A percentile compares a stretch with the other conserved stretches of the same genome.
Conservation (phyloP, 1,284 basidiomycete genomes). For the Apiotrichum laibachii region DNA sequence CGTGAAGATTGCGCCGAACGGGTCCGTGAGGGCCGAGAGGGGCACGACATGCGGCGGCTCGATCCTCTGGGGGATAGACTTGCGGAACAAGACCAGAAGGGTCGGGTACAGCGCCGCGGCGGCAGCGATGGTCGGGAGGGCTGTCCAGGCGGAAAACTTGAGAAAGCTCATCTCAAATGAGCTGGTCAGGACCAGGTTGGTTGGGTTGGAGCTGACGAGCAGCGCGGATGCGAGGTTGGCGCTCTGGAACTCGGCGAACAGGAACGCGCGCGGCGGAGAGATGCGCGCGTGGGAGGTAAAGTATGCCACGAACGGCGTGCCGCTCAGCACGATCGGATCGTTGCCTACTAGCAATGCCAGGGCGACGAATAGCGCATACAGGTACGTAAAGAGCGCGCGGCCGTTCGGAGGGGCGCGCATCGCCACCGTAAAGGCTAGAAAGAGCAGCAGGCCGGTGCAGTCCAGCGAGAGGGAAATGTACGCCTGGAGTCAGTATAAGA, state of each 20-base stretch:
- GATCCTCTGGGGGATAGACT: slow-evolving; percentile 5
- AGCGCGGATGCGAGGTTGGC: slow-evolving; percentile 69
- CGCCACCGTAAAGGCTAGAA: slow-evolving; percentile 82
- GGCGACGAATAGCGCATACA: slow-evolving; percentile 75
- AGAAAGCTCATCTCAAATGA: slow-evolving; percentile 52
- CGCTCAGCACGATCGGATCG: slow-evolving; percentile 75
- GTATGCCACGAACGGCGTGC: slow-evolving; percentile 82
- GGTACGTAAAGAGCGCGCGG: slow-evolving; percentile 67
- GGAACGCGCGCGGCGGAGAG: slow-evolving; percentile 61
- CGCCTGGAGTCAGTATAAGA: slow-evolving; percentile 54
- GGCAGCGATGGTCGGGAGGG: slow-evolving; percentile 47
- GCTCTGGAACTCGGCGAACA: slow-evolving; percentile 66
- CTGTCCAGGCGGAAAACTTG: slow-evolving; percentile 49
- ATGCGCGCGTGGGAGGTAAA: slow-evolving; percentile 71
- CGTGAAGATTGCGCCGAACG: slow-evolving; percentile 56
- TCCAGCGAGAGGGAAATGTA: slow-evolving; percentile 94
- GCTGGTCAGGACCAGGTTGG: slow-evolving; percentile 55
- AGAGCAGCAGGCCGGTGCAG: slow-evolving; percentile 75
- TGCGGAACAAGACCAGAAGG: slow-evolving; percentile 22
- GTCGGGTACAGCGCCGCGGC: slow-evolving; percentile 47
- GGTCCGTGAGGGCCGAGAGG: slow-evolving; percentile 55
- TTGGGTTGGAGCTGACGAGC: slow-evolving; percentile 54
- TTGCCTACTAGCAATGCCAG: slow-evolving; percentile 83
- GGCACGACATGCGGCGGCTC: slow-evolving; percentile 51
- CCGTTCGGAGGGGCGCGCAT: slow-evolving; percentile 66